Base-by-base conservation (phyloP, 2,329 filamentous ascomycete species). In the Penicillium nordicum region DNA sequence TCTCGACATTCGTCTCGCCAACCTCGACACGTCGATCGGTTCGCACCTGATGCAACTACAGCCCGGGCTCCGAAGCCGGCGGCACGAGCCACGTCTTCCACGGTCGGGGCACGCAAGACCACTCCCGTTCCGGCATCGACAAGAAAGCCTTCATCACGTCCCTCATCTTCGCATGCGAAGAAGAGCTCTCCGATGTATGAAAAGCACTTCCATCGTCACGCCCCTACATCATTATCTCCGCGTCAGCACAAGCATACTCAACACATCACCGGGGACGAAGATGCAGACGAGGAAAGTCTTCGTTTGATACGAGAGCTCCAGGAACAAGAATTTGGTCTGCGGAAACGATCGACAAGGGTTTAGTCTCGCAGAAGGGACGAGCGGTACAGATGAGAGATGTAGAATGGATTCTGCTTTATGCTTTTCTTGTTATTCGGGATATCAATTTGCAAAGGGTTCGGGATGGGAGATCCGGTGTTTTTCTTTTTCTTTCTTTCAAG, bases 1-100 rank as follows among this genome's bases (percentile, higher is more conserved):
- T 78, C 76, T 40, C 72, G 75, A 11, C 74, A 78, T 45, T 77
- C 75, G 8, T 78, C 77, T 30, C 75, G 75, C 40, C 77, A 78
- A 58, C 71, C 76, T 25, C 74, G 74, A 50, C 69, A 74, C 52
- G 63, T 72, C 37, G 74, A 77, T 37, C 66, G 75, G 18, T 76
- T 74, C 55, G 67, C 70, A 18, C 69, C 74, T 5, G 74, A 78
- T 32, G 58, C 66, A 14, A 61, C 65, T 43, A 49, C 63, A 21
- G 21, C 61, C 41, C 71, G 70, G 46, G 49, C 54, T 14, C 38
- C 58, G 23, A 71, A 71, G 56, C 55, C 66, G 53, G 40, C 67
- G 41, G 56, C 58, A 27, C 65, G 66, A 37, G 27, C 57, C 44
- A 60, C 62, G 7, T 60, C 67, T 23, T 56, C 62, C 7, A 56